Percentiles rank a stretch among this genome's conserved stretches.
These are phyloP conservation scores for Sporothrix mexicana DNA, from an alignment of 2,329 filamentous ascomycete genomes.

Conservation along the genomic window DNA sequence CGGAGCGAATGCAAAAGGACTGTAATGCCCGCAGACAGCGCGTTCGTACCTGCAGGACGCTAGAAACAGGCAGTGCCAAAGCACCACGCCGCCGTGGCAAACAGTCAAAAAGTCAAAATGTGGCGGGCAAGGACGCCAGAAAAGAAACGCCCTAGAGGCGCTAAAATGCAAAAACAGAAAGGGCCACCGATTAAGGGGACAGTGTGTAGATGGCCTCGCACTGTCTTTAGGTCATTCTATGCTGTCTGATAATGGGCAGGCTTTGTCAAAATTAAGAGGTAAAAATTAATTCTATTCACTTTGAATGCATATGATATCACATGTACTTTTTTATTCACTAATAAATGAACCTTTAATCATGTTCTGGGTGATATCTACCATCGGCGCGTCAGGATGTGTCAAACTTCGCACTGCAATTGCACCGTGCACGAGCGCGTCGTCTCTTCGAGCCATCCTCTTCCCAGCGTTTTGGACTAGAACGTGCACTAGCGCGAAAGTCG, in stretches of 20 bases:
- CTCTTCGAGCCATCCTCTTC: constrained; percentile 13
- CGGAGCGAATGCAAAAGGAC: not conserved
- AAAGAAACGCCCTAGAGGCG: not conserved
- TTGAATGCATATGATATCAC: no score
- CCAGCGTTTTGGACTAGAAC: constrained; percentile 15
- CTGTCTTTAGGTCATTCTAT: constrained; percentile 17
- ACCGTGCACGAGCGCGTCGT: constrained; percentile 5
- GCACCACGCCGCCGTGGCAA: not conserved
- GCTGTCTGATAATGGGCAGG: not conserved
- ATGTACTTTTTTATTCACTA: no score
- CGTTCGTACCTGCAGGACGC: constrained; percentile 32
- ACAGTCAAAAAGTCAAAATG: not conserved
- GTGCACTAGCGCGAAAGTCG: constrained; percentile 21
- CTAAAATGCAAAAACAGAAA: not conserved
- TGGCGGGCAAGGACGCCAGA: not conserved
- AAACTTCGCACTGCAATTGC: not conserved
- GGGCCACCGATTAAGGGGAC: not conserved
- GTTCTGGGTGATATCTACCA: not conserved
- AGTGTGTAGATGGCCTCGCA: not conserved
- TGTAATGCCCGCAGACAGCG: constrained; percentile 2
- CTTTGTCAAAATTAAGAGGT: not conserved
- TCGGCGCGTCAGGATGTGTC: not conserved
- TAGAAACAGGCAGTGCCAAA: not conserved
- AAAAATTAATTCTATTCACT: no score
- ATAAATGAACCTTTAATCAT: not conserved